Evolutionary conservation across 176 grass and related monocot genomes (phyloP).

Genomic region (Urochloa ruziziensis): DNA sequence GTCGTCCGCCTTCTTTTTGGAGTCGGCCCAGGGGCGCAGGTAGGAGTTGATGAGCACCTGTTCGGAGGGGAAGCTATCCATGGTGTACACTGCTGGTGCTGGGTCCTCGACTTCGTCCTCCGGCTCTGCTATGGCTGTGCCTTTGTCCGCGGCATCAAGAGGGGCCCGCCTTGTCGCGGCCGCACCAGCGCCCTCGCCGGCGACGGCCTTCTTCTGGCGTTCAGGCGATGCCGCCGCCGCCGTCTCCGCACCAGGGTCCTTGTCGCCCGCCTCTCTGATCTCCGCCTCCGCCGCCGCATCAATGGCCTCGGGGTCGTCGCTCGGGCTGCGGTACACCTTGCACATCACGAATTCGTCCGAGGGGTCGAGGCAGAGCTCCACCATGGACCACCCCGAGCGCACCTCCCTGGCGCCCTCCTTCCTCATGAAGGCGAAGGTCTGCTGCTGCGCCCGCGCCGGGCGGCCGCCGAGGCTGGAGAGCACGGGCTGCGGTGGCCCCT

Average conservation of each 20-base stretch:
- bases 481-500: not conserved
- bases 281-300: no score
- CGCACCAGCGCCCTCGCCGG: not conserved
- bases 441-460: not conserved
- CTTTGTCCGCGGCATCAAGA: not conserved
- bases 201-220: not conserved
- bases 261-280: not conserved
- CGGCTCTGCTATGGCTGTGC: not conserved
- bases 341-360: not conserved
- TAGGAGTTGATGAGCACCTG: no score
- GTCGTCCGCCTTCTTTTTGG: no score
- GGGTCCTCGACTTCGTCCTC: not conserved
- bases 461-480: not conserved
- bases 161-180: not conserved
- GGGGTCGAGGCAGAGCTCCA: constrained; percentile 13
- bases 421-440: not conserved
- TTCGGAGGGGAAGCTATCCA: no score
- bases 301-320: not conserved
- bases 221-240: not conserved
- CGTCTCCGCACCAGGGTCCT: not conserved
- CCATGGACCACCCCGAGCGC: constrained; percentile 12
- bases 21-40: no score
- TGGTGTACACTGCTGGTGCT: no score
- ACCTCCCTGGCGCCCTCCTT: not conserved
- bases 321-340: constrained; percentile 6